Evolutionary conservation across 2,329 filamentous ascomycete species (phyloP).

Genomic region (Fusarium sp.): DNA sequence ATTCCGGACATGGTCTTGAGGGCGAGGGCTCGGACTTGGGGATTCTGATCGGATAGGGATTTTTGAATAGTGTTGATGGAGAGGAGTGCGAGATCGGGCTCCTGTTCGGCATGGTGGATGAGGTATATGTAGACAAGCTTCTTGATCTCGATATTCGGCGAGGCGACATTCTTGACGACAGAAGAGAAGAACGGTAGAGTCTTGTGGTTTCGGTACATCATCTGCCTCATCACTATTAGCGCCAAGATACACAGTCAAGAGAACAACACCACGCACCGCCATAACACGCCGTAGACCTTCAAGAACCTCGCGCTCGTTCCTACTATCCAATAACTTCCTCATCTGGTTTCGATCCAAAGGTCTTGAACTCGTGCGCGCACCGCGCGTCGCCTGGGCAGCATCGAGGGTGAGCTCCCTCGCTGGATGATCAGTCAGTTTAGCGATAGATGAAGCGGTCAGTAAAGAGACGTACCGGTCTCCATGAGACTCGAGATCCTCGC

Average conservation of each 20-base stretch:
- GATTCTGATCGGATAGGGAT: constrained; percentile 91
- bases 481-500: constrained; percentile 93
- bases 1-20: constrained; percentile 98
- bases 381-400: constrained; percentile 89
- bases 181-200: constrained; percentile 96
- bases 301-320: constrained; percentile 90
- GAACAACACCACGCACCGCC: constrained; percentile 69
- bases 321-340: constrained; percentile 93
- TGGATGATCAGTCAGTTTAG: constrained; percentile 55
- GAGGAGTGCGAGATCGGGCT: constrained; percentile 92
- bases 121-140: constrained; percentile 99
- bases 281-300: constrained; percentile 92
- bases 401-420: constrained; percentile 97
- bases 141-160: constrained; percentile 92
- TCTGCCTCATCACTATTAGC: constrained; percentile 62
- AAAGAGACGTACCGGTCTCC: constrained; percentile 79
- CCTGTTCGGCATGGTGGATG: constrained; percentile 94
- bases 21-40: constrained; percentile 90
- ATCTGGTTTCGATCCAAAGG: constrained; percentile 84
- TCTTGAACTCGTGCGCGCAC: constrained; percentile 69
- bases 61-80: constrained; percentile 99
- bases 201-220: constrained; percentile 93
- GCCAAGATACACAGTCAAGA: neutral
- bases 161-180: constrained; percentile 97
- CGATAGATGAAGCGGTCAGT: constrained; percentile 12